Conservation (phyloP, 2,329 filamentous ascomycete genomes). For the Nigrograna mackinnonii region DNA sequence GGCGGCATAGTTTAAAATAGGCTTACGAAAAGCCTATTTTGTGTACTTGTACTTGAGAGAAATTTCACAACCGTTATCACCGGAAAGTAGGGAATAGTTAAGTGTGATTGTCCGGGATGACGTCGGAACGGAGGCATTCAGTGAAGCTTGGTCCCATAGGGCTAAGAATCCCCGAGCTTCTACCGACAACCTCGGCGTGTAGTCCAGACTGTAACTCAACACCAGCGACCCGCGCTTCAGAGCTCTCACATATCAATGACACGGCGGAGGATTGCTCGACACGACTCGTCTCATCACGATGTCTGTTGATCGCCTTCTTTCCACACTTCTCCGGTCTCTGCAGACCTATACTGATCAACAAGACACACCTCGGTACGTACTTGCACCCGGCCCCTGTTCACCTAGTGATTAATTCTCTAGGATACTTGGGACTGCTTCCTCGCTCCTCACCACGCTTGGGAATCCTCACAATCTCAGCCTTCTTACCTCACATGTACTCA, state of each 20-base stretch:
- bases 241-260: conserved; percentile 8
- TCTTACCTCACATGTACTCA: conserved; percentile 72
- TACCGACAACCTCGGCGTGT: conserved; percentile 29
- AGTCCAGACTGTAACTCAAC: conserved; percentile 16
- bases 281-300: conserved; percentile 46
- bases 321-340: conserved; percentile 66
- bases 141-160: too few species aligned
- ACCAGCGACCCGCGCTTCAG: conserved; percentile 15
- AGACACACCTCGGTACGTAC: conserved; percentile 60
- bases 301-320: conserved; percentile 69
- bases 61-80: too few species aligned
- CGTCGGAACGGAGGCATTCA: too few species aligned
- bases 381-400: conserved; percentile 16
- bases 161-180: conserved; percentile 6
- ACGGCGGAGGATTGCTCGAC: conserved; percentile 1
- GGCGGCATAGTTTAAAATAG: conserved; percentile 26
- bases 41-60: too few species aligned
- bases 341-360: conserved; percentile 62
- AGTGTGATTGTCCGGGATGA: too few species aligned
- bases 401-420: conserved; percentile 26
- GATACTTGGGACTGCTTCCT: conserved; percentile 67
- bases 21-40: too few species aligned
- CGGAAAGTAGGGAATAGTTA: too few species aligned
- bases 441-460: conserved; percentile 69
- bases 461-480: conserved; percentile 77